Conservation (phyloP, 2,329 filamentous ascomycete species). For the Fusarium luffae region DNA sequence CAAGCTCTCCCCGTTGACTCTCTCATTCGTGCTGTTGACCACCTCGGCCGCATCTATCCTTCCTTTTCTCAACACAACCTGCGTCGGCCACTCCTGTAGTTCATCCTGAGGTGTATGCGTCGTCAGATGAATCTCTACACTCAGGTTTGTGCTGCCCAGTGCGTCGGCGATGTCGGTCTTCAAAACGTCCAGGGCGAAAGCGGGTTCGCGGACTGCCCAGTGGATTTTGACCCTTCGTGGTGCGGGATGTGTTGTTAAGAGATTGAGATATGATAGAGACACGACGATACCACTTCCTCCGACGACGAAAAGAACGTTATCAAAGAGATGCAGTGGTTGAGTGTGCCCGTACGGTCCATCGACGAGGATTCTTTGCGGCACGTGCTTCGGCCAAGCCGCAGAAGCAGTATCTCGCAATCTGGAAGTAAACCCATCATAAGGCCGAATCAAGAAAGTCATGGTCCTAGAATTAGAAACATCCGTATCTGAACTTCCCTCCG, state of each 20-base stretch:
- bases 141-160: conserved; percentile 46
- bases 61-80: conserved; percentile 35
- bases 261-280: conserved; percentile 53
- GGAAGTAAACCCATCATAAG: conserved; percentile 58
- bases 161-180: conserved; percentile 48
- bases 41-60: conserved; percentile 51
- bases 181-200: conserved; percentile 52
- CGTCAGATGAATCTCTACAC: conserved; percentile 54
- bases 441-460: conserved; percentile 59
- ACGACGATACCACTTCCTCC: conserved; percentile 60
- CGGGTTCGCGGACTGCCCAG: conserved; percentile 58
- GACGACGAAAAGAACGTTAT: conserved; percentile 56
- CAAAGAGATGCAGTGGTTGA: conserved; percentile 52
- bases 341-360: conserved; percentile 60
- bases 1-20: conserved; percentile 43
- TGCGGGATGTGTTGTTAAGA: conserved; percentile 35
- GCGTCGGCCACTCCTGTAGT: conserved; percentile 20
- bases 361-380: conserved; percentile 52
- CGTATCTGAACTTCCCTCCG: neutral
- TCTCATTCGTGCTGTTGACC: conserved; percentile 45
- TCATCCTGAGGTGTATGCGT: conserved; percentile 22
- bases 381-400: conserved; percentile 38
- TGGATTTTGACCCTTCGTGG: conserved; percentile 50
- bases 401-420: conserved; percentile 51
- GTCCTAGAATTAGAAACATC: conserved; percentile 1